Evolutionary conservation across 768 basidiomycete genomes (phyloP).

Genomic region (Macrolepiota albuminosa): DNA sequence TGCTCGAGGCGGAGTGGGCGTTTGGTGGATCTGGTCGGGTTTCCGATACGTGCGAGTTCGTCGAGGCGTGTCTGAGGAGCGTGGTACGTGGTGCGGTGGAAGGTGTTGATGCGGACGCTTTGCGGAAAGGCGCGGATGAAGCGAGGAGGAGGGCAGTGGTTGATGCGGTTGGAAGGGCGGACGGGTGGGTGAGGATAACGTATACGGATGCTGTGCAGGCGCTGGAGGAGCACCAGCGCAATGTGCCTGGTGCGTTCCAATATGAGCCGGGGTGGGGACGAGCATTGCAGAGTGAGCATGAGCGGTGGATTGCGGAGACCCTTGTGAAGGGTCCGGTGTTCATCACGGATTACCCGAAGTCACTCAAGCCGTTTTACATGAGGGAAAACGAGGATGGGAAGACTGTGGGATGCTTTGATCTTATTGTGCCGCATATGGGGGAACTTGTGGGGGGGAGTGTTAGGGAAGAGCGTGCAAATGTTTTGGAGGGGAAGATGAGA

Average conservation of each 20-base stretch:
- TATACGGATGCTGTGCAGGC: slow-evolving; percentile 73
- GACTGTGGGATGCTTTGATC: slow-evolving; percentile 93
- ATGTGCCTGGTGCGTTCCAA: slow-evolving; percentile 39
- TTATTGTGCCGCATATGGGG: slow-evolving; percentile 83
- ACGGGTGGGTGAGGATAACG: slow-evolving; percentile 66
- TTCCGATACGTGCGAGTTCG: slow-evolving; percentile 40
- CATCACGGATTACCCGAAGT: slow-evolving; percentile 82
- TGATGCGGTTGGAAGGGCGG: slow-evolving; percentile 25
- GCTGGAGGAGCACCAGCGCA: slow-evolving; percentile 35
- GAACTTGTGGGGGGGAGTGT: slow-evolving; percentile 93
- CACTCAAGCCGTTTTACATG: slow-evolving; percentile 97
- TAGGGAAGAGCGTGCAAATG: slow-evolving; percentile 66
- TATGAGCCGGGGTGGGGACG: slow-evolving; percentile 64
- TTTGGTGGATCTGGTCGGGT: slow-evolving; percentile 19
- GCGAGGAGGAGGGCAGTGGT: slow-evolving; percentile 29
- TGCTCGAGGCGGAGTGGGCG: slow-evolving; percentile 95
- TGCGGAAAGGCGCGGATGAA: slow-evolving; percentile 38
- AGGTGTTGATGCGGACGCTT: slow-evolving; percentile 24
- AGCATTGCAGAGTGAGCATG: slow-evolving; percentile 84
- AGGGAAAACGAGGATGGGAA: slow-evolving; percentile 46
- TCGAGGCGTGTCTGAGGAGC: slow-evolving; percentile 30
- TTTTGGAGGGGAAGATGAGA: slow-evolving; percentile 48
- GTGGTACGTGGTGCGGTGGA: slow-evolving; percentile 18
- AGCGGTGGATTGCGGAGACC: slow-evolving; percentile 79
- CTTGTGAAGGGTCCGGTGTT: slow-evolving; percentile 76